Evolutionary conservation across 1,284 basidiomycete species (phyloP), one percentile per base, ranked within the genome.

Genomic region (Baeospora myosura): DNA sequence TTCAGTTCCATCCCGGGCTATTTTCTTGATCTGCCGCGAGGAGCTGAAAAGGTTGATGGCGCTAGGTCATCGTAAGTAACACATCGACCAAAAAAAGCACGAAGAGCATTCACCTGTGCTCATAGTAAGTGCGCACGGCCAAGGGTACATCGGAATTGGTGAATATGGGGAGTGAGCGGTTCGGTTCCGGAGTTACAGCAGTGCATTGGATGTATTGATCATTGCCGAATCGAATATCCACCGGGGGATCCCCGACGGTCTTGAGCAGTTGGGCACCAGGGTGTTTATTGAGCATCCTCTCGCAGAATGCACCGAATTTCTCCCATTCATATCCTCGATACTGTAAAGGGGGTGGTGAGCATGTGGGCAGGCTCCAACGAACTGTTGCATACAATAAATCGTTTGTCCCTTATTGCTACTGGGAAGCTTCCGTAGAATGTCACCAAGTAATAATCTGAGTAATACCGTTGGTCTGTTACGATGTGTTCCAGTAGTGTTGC

Each of bases 361-460:
- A 38, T 33, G 25, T 23, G 26, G n/a, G n/a, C 8, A 29, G 26
- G 26, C 8, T 29, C 8, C 8, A 8, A 29, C 8, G 8, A 8
- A 8, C 8, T 8, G 8, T 12, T 8, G 65, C 81, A 49, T 62
- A 88, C 88, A 48, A 91, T 81, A 62, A 92, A 94, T 51, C 89
- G 85, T 60, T 91, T 92, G 53, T 86, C 78, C 44, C 86, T 77
- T 38, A 93, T 78, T 3, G 87, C 86, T 11, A 69, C 73, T 1
- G 91, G 91, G 68, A 93, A 95, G 50, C 79, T 81, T n/a, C 91
- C 91, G 60, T 84, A 92, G 64, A 93, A 95, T 3, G 88, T 85
- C 10, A 98, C 90, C 38, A 90, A 74, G 71, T 95, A 98, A 64
- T 95, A 97, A 53, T 92, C 88, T 4, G 88, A 78, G 55, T 90